Base-by-base conservation (phyloP, 352 stramenopile genomes). In the Plasmopara halstedii region DNA sequence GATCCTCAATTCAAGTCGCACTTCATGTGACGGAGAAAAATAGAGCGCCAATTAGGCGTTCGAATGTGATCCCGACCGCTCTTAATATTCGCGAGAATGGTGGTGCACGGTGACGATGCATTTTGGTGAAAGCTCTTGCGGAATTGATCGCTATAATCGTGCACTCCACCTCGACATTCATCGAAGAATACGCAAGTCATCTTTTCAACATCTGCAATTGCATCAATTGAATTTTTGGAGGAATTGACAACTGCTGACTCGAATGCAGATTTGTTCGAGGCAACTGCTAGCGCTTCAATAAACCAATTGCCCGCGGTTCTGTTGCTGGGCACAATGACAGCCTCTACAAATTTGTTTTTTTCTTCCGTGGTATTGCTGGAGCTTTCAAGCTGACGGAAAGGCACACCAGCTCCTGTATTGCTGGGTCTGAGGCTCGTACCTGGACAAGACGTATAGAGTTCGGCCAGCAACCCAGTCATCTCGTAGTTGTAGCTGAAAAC, bases 181-280 rank as follows among this genome's bases (percentile, higher is more conserved):
- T 92, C 67, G 47, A 88, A 90, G 45, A 91, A 91, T 33, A 94
- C 62, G 41, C 83, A 94, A 7, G 82, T 89, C 83, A 94, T 94
- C 64, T 88, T 89, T 54, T 91, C 76, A 23, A 93, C 75, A 40
- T 91, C 80, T 14, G 71, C 46, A 14, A 92, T 64, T 6, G 72
- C 73, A 22, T 68, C 45, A 6, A 70, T 40, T 15, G 67, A 58
- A 22, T 58, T 18, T 46, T 61, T 33, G 6, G 49, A 54, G 23
- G 45, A 34, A 19, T 58, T 46, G 46, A 23, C n/a, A 41, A 62
- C 46, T 23, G 27, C 25, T 3, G 60, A 60, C 33, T 64, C 56
- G 40, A 61, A 34, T 17, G 44, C 62, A 3, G 63, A 64, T 25
- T 47, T 58, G 41, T 74, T 74, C 32, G 62, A 40, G 14, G 75